Evolutionary conservation across 2,329 filamentous ascomycete species (phyloP).

Genomic region (Iodosphaeria phyllophila): DNA sequence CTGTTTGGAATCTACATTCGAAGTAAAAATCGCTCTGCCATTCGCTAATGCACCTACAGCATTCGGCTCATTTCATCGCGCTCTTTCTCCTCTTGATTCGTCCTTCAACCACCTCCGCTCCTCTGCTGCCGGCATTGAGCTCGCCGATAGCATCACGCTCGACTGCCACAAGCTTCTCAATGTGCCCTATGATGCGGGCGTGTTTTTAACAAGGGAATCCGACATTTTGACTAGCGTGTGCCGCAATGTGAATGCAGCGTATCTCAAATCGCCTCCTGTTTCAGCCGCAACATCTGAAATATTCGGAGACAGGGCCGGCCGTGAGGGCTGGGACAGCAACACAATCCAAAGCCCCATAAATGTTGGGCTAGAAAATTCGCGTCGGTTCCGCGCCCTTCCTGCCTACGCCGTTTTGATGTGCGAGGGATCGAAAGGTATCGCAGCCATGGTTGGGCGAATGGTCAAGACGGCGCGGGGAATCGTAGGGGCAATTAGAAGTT

Average conservation of each 20-base stretch:
- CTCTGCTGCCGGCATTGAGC: conserved; percentile 45
- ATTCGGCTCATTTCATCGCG: conserved; percentile 66
- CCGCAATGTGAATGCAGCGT: conserved; percentile 70
- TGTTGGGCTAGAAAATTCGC: conserved; percentile 77
- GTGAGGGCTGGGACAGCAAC: too few relatives aligned
- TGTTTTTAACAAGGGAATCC: conserved; percentile 61
- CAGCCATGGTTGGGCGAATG: conserved; percentile 52
- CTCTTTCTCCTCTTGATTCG: conserved; percentile 34
- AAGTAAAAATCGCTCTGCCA: background rate
- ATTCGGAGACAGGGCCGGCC: too few relatives aligned
- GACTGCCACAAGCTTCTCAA: conserved; percentile 90
- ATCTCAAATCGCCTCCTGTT: conserved; percentile 33
- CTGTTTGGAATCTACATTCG: too few relatives aligned
- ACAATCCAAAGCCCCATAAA: conserved; percentile 77
- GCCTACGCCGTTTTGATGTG: conserved; percentile 65
- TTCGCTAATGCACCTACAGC: conserved; percentile 21
- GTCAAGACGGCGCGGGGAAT: conserved; percentile 51
- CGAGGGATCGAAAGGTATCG: conserved; percentile 53
- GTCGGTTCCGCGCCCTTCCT: conserved; percentile 78
- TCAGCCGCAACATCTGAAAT: too few relatives aligned
- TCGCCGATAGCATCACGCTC: conserved; percentile 73
- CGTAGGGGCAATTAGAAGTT: conserved; percentile 39
- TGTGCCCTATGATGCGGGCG: conserved; percentile 84
- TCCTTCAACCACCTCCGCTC: conserved; percentile 36
- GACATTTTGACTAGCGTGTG: conserved; percentile 45